Base-by-base conservation (phyloP, 164 flowering plant genomes). In the Warburgia ugandensis region DNA sequence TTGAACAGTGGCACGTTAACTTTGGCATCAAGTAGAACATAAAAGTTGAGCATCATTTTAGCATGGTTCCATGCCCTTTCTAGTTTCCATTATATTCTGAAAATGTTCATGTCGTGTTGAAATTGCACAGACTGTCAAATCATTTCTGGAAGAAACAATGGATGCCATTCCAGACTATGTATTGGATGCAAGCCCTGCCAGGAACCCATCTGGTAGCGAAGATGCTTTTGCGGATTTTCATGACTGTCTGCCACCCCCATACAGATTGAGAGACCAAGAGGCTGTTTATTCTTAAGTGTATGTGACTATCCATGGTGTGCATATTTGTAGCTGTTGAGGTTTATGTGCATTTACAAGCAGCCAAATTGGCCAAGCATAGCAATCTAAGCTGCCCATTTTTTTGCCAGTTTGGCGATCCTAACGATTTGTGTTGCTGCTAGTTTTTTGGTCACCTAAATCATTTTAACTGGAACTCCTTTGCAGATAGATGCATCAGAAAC, bases 81-180 rank as follows among this genome's bases (percentile, higher is more conserved):
- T 35, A 12, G 38, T 35, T 35, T 35, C 16, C 12, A 16, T 35
- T 35, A 1, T 16, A 13, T 35, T 31, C n/a, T 35, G n/a, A 35
- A 7, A 1, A 12, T 12, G 12, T 31, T 7, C 35, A 31, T 6
- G 35, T 1, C 12, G 35, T 36, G 2, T n/a, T 39, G n/a, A 39
- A 19, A 39, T 3, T 39, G 4, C 1, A 14, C 31, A 22, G 98
- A 85, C 86, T 5, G 28, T 90, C 41, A 75, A 86, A 62, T 71
- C 86, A 27, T 70, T 90, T 31, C 68, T 84, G 10, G 89, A 90
- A 40, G 94, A 86, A 62, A 74, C 96, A 12, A 64, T 90, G 13
- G 76, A 64, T 13, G 91, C 78, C 19, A 75, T 90, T 63, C 94
- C 97, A 0, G 94, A 84, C 62, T 52, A 29, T 5, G 89, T 90